Evolutionary conservation across 306 rosid species (phyloP).

Genomic region (Rosa lucieae): DNA sequence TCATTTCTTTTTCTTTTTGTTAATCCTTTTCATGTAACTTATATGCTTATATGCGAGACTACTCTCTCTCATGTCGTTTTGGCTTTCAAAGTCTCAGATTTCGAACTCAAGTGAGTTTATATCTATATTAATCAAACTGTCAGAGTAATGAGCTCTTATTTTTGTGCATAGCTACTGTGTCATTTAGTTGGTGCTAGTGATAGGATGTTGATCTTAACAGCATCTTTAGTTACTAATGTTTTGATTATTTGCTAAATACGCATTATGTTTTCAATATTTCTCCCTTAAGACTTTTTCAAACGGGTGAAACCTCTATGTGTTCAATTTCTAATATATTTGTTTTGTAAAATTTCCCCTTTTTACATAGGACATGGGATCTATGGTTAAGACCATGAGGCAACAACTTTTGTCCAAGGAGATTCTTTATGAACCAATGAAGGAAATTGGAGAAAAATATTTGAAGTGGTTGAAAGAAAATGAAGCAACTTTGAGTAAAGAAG

Average conservation of each 20-base stretch:
- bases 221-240: background rate
- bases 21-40: background rate
- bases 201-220: no score
- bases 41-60: background rate
- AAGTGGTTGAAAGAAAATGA: no score
- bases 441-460: constrained; percentile 93
- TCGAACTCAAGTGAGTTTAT: background rate
- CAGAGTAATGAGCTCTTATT: background rate
- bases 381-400: constrained; percentile 96
- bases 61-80: background rate
- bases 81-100: background rate
- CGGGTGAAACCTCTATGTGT: background rate
- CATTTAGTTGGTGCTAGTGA: no score
- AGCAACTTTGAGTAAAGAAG: no score
- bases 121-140: background rate
- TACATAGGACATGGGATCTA: constrained; percentile 76
- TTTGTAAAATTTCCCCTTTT: constrained; percentile 3
- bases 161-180: background rate
- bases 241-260: background rate
- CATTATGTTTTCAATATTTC: background rate
- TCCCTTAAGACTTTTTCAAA: background rate
- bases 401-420: constrained; percentile 93
- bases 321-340: background rate
- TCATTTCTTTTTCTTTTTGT: background rate
- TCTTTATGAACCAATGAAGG: constrained; percentile 97